Evolutionary conservation across 805 yeast species (phyloP).

Genomic region (Scheffersomyces ergatensis): DNA sequence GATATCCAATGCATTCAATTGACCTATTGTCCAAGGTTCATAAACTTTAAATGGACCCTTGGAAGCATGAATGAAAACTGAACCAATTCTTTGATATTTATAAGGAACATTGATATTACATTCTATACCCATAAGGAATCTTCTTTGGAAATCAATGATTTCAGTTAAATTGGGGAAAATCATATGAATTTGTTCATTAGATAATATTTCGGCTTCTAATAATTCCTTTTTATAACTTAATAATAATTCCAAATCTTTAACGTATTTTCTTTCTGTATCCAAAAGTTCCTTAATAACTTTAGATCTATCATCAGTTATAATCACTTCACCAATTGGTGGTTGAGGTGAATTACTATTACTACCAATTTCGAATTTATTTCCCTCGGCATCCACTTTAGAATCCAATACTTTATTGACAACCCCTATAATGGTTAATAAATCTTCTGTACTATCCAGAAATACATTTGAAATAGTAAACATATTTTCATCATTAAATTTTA

Average conservation of each 20-base stretch:
- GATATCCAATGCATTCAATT: slow-evolving; percentile 79
- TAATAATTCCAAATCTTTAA: slow-evolving; percentile 81
- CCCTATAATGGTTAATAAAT: slow-evolving; percentile 67
- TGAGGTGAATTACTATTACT: background rate
- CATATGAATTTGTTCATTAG: slow-evolving; percentile 76
- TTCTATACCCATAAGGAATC: slow-evolving; percentile 85
- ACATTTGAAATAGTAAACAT: slow-evolving; percentile 89
- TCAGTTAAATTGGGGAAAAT: slow-evolving; percentile 83
- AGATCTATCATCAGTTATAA: slow-evolving; percentile 56
- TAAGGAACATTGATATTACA: slow-evolving; percentile 76
- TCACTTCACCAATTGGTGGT: slow-evolving; percentile 14
- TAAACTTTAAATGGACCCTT: slow-evolving; percentile 77
- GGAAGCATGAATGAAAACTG: slow-evolving; percentile 81
- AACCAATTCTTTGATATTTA: slow-evolving; percentile 81
- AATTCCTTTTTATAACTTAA: slow-evolving; percentile 67
- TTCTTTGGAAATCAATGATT: slow-evolving; percentile 87
- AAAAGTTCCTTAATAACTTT: slow-evolving; percentile 83
- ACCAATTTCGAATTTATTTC: background rate
- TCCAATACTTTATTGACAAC: slow-evolving; percentile 62
- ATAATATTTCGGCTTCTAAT: slow-evolving; percentile 59
- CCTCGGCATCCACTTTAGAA: slow-evolving; percentile 16
- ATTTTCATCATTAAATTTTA: slow-evolving; percentile 74
- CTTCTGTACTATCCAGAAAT: slow-evolving; percentile 77
- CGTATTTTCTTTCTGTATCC: slow-evolving; percentile 89
- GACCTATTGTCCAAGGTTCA: slow-evolving; percentile 94